Evolutionary conservation across 2,329 filamentous ascomycete genomes (phyloP).

Genomic region (Fusarium sp.): DNA sequence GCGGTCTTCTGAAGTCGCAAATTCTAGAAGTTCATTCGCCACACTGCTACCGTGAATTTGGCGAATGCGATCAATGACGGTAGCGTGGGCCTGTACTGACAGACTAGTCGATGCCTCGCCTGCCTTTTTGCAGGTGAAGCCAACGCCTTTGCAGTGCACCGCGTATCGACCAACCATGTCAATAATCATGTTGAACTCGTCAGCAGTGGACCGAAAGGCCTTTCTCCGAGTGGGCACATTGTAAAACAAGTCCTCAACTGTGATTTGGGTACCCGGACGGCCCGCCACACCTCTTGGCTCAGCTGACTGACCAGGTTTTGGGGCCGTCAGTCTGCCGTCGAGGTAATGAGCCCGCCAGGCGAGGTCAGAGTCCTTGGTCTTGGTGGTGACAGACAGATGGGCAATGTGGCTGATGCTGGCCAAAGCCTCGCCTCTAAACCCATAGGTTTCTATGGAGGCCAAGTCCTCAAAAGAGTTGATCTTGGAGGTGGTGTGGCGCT

Average conservation of each 20-base stretch:
- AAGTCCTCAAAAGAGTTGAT: conserved; percentile 93
- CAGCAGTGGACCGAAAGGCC: conserved; percentile 88
- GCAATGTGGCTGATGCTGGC: conserved; percentile 99
- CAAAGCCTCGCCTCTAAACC: conserved; percentile 95
- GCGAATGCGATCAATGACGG: conserved; percentile 81
- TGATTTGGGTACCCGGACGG: conserved; percentile 89
- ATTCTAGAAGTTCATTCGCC: conserved; percentile 85
- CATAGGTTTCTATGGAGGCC: conserved; percentile 88
- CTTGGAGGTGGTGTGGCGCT: conserved; percentile 97
- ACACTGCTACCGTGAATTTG: conserved; percentile 86
- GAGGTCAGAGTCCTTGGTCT: conserved; percentile 84
- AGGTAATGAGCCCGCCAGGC: conserved; percentile 92
- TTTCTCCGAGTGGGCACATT: conserved; percentile 87
- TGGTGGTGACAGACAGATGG: conserved; percentile 93
- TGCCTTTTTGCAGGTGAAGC: conserved; percentile 96
- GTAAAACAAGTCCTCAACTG: conserved; percentile 96
- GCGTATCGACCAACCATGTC: conserved; percentile 94
- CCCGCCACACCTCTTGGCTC: conserved; percentile 91
- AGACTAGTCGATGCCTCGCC: conserved; percentile 86
- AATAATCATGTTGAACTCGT: conserved; percentile 97
- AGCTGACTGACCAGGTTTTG: conserved; percentile 85
- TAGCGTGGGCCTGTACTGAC: conserved; percentile 76
- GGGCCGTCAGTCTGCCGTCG: conserved; percentile 78
- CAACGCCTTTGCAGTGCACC: conserved; percentile 87
- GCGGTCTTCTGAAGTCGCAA: conserved; percentile 73